phyloP scores from a whole-genome alignment of 306 rosid genomes.

The Biancaea sappan region DNA sequence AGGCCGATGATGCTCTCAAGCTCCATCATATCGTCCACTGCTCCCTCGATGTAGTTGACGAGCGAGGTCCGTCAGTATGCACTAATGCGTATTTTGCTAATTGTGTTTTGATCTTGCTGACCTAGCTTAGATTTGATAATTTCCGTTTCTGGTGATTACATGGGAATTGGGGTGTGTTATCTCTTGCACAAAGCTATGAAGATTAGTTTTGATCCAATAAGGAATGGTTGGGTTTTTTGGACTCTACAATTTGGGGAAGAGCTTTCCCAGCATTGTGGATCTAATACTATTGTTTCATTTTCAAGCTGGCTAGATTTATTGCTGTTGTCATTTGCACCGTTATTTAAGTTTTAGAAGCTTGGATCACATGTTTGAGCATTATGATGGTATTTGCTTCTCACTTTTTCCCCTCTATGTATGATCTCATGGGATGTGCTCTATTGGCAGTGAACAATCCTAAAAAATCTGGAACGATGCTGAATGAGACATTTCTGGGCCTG shows the following conservation, averaged over 20 bases:
- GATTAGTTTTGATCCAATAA: not conserved
- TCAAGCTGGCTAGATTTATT: not conserved
- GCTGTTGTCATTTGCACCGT: not conserved
- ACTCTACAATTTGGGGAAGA: not conserved
- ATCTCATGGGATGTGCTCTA: constrained; percentile 27
- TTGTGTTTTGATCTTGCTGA: not conserved
- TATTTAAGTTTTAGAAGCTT: not conserved
- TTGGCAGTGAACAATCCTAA: constrained; percentile 90
- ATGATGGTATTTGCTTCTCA: not conserved
- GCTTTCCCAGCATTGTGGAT: not conserved
- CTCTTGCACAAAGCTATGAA: not conserved
- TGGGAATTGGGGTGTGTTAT: not conserved
- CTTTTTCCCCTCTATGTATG: not conserved
- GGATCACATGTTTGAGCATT: not conserved
- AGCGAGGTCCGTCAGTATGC: constrained; percentile 63
- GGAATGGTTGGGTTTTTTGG: not conserved
- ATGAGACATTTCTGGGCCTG: constrained; percentile 91
- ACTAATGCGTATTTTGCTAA: not conserved
- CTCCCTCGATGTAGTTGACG: constrained; percentile 93
- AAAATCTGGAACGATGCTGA: constrained; percentile 77
- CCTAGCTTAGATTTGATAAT: not conserved
- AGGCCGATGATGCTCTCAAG: constrained; percentile 97
- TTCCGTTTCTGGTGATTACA: not conserved
- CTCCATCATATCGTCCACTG: constrained; percentile 97
- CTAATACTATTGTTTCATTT: not conserved